A percentile compares a stretch with the other conserved stretches of the same genome.
Evolutionary conservation across 345 rosid species (phyloP).

Genomic region (Salix purpurea): DNA sequence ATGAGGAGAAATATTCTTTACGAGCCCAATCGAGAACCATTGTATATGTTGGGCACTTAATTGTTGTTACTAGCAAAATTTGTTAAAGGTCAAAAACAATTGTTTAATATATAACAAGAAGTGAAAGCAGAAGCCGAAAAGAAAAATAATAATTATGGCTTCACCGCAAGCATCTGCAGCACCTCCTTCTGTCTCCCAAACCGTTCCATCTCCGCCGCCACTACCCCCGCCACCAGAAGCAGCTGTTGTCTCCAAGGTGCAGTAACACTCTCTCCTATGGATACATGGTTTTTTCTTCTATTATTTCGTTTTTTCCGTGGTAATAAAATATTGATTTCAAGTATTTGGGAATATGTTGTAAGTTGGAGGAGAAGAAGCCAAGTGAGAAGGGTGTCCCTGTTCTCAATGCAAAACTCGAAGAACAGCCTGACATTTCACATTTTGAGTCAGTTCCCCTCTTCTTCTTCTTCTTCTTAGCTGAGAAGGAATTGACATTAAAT

Average conservation of each 20-base stretch:
- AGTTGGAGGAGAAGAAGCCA: constrained; percentile 7
- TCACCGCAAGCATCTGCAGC: neutral
- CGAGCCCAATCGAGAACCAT: neutral
- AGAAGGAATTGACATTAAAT: neutral
- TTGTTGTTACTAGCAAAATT: no score
- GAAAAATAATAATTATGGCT: neutral
- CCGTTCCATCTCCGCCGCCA: neutral
- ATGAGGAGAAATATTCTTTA: neutral
- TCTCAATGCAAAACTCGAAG: neutral
- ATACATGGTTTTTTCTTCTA: no score
- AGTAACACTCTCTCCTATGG: no score
- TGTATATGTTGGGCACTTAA: neutral
- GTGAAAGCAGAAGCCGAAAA: neutral
- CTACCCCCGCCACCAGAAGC: neutral
- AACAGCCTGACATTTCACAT: constrained; percentile 3
- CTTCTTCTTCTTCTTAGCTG: neutral
- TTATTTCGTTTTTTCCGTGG: no score
- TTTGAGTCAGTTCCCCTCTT: constrained; percentile 8
- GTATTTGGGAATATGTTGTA: neutral
- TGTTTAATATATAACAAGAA: neutral
- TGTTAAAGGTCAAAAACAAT: no score
- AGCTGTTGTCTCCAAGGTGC: neutral
- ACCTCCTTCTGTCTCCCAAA: constrained; percentile 3
- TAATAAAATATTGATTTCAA: neutral
- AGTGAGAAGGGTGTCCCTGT: neutral